These are phyloP conservation scores for Tolypocladium tropicale DNA, from an alignment of 2,329 filamentous ascomycete species.

Conservation along the genomic window DNA sequence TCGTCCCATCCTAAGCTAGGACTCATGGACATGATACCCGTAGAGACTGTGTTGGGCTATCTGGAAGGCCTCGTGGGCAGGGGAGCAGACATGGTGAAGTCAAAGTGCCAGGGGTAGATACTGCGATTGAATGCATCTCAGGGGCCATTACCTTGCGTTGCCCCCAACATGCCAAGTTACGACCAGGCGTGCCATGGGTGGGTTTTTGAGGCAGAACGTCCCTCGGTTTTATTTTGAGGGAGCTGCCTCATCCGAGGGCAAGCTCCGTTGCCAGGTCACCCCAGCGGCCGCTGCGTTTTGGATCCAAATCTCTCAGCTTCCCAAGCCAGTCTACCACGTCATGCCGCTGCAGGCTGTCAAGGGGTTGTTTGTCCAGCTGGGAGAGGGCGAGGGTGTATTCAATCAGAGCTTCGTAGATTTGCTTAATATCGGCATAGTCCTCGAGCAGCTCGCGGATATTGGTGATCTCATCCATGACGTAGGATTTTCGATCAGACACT, in stretches of 20 bases:
- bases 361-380: constrained; percentile 36
- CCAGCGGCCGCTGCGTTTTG: constrained; percentile 67
- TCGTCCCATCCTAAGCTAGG: constrained; percentile 63
- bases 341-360: constrained; percentile 25
- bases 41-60: constrained; percentile 55
- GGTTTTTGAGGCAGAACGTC: too few relatives aligned
- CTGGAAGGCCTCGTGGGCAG: constrained; percentile 60
- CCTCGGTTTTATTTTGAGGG: neutral
- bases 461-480: constrained; percentile 62
- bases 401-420: constrained; percentile 80
- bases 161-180: neutral
- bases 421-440: constrained; percentile 56
- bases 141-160: neutral
- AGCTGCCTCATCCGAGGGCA: constrained; percentile 4
- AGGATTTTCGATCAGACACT: constrained; percentile 49
- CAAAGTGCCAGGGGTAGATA: constrained; percentile 10
- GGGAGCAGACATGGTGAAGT: constrained; percentile 31
- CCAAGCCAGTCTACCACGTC: constrained; percentile 49
- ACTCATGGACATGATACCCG: constrained; percentile 58
- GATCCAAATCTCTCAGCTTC: constrained; percentile 60
- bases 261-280: constrained; percentile 49
- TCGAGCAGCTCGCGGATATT: constrained; percentile 57
- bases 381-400: constrained; percentile 57
- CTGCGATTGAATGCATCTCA: neutral
- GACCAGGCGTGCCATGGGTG: neutral